Base-by-base conservation (phyloP, 257 asterid genomes). In the Nicotiana paniculata region DNA sequence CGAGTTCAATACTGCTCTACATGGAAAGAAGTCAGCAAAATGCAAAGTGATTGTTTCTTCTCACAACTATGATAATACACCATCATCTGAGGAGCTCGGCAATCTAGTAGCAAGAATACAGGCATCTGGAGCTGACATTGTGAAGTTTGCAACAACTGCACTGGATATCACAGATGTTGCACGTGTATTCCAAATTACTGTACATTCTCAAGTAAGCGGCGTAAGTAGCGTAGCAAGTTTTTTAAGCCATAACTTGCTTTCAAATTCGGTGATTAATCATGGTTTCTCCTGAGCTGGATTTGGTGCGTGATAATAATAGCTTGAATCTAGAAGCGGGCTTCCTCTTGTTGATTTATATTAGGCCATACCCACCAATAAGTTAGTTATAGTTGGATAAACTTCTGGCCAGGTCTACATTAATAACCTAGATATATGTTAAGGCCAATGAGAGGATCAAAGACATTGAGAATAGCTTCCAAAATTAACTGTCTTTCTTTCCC, bases 61-160 rank as follows among this genome's bases (percentile, higher is more conserved):
- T 67, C 99, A 96, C 92, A 96, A 94, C 85, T 96, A 93, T 83
- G 89, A 92, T 46, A 81, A 43, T 58, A 96, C 99, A 77, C 99
- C 98, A 82, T 89, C 97, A 10, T 85, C 87, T 16, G 97, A 96
- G 88, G 97, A 94, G 26, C 92, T 96, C 55, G 97, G 98, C 57
- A 78, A 90, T 87, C 99, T 96, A 66, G 99, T 94, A 48, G 97
- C 97, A 68, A 88, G 91, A 82, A 96, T 96, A 87, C 99, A 94
- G 89, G 98, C 95, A 82, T 88, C 93, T 67, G 99, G 99, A 59
- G 99, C 99, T 18, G 99, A 96, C 92, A 91, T 96, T 9, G 96
- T 96, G 82, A 94, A 96, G 88, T 88, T 96, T 80, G 98, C 99
- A 68, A 96, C 99, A 62, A 94, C 98, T 48, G 98, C 98, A 72